Base-by-base conservation (phyloP, 2,329 filamentous ascomycete species). In the Penicillium thymicola region DNA sequence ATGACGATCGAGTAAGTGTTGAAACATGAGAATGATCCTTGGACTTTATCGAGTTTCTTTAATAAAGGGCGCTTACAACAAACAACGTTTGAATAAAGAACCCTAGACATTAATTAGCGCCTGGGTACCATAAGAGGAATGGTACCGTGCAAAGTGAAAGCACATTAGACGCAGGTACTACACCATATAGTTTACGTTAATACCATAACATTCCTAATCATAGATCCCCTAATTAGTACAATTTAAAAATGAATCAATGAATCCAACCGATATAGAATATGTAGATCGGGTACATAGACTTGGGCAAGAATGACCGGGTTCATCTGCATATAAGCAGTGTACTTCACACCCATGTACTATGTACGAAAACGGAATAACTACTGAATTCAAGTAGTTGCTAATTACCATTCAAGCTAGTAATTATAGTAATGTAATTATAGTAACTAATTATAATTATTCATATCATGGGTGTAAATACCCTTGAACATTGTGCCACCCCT, bases 401-500 rank as follows among this genome's bases (percentile, higher is more conserved):
- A 28, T 43, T 43, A 28, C 23, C 14, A 44, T 28, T 44, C 16
- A 44, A 18, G 25, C 42, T 44, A 44, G 16, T 44, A 44, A 18
- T 28, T 28, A n/a, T 18, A 27, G 41, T 27, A 43, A 42, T 27
- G 16, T 36, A 23, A 23, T 28, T 8, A 8, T 13, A 11, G 25
- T 27, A 13, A 13, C 27, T 25, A n/a, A n/a, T 27, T 11, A 10
- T 36, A 23, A n/a, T 13, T 5, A 30, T 30, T 30, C 0, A 1
- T 4, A 32, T 32, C 13, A 32, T 32, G 11, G 11, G 13, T 13
- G 30, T 36, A 16, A 16, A 16, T 23, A 27, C 3, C 8, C 25
- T 28, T 30, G 7, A 30, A 14, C 13, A n/a, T n/a, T 18, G 58
- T 59, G 47, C 51, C 38, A 58, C 55, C 54, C 18, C 7, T 32